Conservation (phyloP, 2,329 filamentous ascomycete species). For the Amauroascus verrucosus region DNA sequence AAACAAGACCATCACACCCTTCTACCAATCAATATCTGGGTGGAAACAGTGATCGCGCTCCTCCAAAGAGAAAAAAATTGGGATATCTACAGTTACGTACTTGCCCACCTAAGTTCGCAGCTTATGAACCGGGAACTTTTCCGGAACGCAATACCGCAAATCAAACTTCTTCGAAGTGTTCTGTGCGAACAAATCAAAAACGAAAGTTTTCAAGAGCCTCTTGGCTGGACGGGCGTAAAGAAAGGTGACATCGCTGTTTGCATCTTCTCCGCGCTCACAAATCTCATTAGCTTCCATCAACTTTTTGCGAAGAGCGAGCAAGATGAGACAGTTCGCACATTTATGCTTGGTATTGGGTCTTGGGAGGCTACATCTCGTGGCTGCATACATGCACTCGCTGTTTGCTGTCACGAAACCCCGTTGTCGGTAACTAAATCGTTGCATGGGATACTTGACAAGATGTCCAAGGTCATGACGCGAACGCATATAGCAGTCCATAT, state of each 20-base stretch:
- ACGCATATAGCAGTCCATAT: conserved; percentile 87
- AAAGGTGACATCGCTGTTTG: conserved; percentile 83
- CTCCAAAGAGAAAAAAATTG: conserved; percentile 67
- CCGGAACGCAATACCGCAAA: conserved; percentile 58
- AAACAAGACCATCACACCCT: conserved; percentile 40
- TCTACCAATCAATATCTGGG: conserved; percentile 50
- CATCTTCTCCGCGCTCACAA: conserved; percentile 74
- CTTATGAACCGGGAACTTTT: conserved; percentile 85
- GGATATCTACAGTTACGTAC: conserved; percentile 84
- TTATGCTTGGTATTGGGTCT: conserved; percentile 71
- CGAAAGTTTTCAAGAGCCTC: conserved; percentile 71
- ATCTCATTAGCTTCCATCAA: conserved; percentile 81
- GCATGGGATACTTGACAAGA: conserved; percentile 77
- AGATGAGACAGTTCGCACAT: conserved; percentile 78
- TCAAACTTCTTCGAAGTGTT: conserved; percentile 63
- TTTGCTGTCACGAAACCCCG: conserved; percentile 91
- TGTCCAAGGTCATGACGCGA: conserved; percentile 93
- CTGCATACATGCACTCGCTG: conserved; percentile 87
- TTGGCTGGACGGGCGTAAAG: conserved; percentile 64
- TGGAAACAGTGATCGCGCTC: conserved; percentile 66
- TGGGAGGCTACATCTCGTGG: conserved; percentile 81
- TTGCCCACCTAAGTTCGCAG: conserved; percentile 78
- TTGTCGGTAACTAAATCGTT: conserved; percentile 76
- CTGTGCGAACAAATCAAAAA: conserved; percentile 75
- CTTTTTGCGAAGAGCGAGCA: conserved; percentile 75